Evolutionary conservation across 768 basidiomycete genomes (phyloP), one percentile per base, ranked within the genome.

Genomic region (Amanita pseudoporphyria): DNA sequence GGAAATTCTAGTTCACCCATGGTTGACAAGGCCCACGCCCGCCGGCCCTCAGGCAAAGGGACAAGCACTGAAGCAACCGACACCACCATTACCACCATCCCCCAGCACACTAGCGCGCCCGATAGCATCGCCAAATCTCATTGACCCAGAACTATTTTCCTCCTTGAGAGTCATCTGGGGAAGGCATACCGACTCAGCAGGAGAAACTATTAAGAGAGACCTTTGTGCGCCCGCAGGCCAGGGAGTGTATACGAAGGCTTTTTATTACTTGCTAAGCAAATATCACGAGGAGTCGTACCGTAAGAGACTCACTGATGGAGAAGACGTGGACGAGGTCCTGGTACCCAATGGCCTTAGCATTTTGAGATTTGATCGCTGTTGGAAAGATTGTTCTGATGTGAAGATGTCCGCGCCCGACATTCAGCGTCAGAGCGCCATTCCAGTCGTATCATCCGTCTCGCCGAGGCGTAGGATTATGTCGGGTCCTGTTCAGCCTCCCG

Each of bases 111-210:
- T 94, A 1, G 87, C 84, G 9, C 71, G 72, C 49, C 87, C 88
- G 9, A 74, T 93, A 26, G 61, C 74, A 0, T 83, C 84, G 42
- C 74, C 78, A 38, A 71, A 77, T 5, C 72, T 82, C 53, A 84
- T 94, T 36, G 89, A 93, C 57, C 71, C 70, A 18, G 88, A 89
- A 49, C 73, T 92, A 22, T 72, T 95, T 39, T 71, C 78, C 31
- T 92, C 87, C 53, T 68, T 95, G 31, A 78, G 80, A 50, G 78
- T 89, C 38, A 86, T 95, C 59, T 93, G 87, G 86, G 85, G 83
- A 5, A 81, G 81, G 28, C 78, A 87, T 52, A 76, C 81, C 14
- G 78, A 86, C 52, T 52, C 69, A 13, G 59, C 64, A 3, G 73
- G 73, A 6, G 71, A 78, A 13, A 62, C 60, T 22, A 85, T 89